Percentiles rank a stretch among this genome's conserved stretches.
phyloP scores from a whole-genome alignment of 2,329 filamentous ascomycete species.

The Colletotrichum chlorophyti region DNA sequence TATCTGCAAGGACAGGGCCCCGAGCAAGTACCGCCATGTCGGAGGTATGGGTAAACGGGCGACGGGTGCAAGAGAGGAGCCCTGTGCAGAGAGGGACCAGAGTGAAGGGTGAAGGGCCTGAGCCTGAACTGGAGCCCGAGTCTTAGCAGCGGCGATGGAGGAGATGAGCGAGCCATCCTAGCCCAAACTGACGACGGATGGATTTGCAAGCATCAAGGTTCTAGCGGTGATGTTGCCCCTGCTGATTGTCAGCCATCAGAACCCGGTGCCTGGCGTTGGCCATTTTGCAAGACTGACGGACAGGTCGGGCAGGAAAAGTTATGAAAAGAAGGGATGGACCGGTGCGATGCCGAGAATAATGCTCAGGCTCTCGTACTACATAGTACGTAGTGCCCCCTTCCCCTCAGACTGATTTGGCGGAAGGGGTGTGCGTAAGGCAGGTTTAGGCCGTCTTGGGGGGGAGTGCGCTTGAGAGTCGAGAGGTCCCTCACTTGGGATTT shows the following conservation, averaged over 20 bases:
- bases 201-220: slow-evolving; percentile 10
- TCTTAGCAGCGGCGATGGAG: not conserved
- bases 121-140: not conserved
- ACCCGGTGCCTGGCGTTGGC: not conserved
- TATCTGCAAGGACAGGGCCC: slow-evolving; percentile 11
- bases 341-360: not conserved
- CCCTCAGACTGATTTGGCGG: not conserved
- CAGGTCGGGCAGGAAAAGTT: slow-evolving; percentile 17
- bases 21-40: slow-evolving; percentile 10
- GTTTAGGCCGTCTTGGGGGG: slow-evolving; percentile 9
- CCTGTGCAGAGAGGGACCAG: not conserved
- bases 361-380: slow-evolving; percentile 10
- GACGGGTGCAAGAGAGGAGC: not conserved
- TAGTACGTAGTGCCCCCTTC: too few relatives aligned
- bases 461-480: slow-evolving; percentile 3
- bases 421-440: slow-evolving; percentile 13
- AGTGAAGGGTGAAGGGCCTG: not conserved
- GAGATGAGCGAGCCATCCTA: not conserved
- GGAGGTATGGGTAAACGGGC: slow-evolving; percentile 5
- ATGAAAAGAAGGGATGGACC: not conserved
- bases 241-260: not conserved
- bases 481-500: not conserved
- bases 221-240: slow-evolving; percentile 5
- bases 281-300: not conserved
- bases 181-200: slow-evolving; percentile 2